A percentile compares a stretch with the other conserved stretches of the same genome.
Conservation (phyloP, 148 eudicot species). For the Chenopodium suecicum region DNA sequence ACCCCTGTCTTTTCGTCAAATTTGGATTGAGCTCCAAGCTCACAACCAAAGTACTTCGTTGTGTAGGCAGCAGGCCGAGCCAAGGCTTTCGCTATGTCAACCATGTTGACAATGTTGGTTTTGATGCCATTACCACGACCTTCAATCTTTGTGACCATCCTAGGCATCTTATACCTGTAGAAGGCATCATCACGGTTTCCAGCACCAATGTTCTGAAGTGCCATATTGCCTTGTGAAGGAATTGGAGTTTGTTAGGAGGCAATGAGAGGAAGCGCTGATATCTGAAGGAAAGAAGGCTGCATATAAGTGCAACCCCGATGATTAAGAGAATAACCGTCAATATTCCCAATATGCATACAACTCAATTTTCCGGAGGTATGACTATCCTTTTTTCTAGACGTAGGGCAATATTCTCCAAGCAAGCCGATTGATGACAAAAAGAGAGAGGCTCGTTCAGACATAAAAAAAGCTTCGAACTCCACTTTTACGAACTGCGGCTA, state of each 20-base stretch:
- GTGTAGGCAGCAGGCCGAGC: conserved; percentile 74
- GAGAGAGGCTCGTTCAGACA: conserved; percentile 66
- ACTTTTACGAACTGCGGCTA: conserved; percentile 44
- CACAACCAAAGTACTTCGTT: conserved; percentile 77
- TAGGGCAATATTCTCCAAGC: conserved; percentile 70
- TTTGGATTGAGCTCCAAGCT: conserved; percentile 84
- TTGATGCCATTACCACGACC: conserved; percentile 91
- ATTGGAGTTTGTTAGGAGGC: conserved; percentile 25
- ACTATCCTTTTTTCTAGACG: conserved; percentile 48
- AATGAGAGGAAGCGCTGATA: conserved; percentile 11
- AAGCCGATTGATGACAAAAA: conserved; percentile 63
- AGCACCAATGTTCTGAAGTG: conserved; percentile 77
- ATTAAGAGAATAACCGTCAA: conserved; percentile 34
- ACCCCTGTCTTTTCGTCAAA: conserved; percentile 77
- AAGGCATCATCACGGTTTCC: conserved; percentile 87
- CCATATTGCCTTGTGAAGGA: conserved; percentile 43
- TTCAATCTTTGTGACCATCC: conserved; percentile 77
- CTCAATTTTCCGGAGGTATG: conserved; percentile 28
- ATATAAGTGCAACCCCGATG: conserved; percentile 41
- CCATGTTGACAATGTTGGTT: conserved; percentile 81
- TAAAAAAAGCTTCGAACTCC: conserved; percentile 72
- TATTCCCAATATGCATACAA: conserved; percentile 65
- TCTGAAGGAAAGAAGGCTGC: conserved; percentile 34
- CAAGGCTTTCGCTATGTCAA: conserved; percentile 76
- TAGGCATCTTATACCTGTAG: conserved; percentile 89